Evolutionary conservation across 2,329 filamentous ascomycete species (phyloP).

Genomic region (Cytospora piceae): DNA sequence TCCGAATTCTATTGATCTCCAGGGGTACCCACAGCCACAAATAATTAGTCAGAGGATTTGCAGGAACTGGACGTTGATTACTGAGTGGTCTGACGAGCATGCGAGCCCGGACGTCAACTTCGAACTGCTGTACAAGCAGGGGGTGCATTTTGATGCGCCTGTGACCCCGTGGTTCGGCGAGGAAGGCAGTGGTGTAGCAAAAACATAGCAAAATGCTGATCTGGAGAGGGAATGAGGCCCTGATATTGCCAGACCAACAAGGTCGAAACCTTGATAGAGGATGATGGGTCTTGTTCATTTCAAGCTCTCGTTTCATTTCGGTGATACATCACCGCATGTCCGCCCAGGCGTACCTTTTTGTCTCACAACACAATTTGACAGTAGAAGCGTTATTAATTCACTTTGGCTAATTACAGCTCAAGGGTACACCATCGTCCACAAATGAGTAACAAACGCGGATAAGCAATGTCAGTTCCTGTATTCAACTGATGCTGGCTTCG

Average conservation of each 20-base stretch:
- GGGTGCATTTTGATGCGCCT: background rate
- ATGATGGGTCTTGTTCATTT: background rate
- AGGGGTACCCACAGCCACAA: background rate
- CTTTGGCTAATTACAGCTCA: too few relatives aligned
- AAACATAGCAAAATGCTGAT: background rate
- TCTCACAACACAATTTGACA: too few relatives aligned
- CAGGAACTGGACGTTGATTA: background rate
- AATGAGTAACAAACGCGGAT: too few relatives aligned
- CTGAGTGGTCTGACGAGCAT: constrained; percentile 3
- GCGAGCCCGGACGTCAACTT: background rate
- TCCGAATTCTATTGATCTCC: background rate
- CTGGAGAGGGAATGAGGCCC: background rate
- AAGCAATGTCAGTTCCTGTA: too few relatives aligned
- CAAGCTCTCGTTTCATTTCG: background rate
- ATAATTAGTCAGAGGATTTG: background rate
- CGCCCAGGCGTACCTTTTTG: too few relatives aligned
- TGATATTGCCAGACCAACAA: background rate
- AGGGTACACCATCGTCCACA: too few relatives aligned
- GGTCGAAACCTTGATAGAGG: background rate
- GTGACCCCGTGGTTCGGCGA: background rate
- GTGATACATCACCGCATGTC: too few relatives aligned
- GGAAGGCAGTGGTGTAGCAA: background rate
- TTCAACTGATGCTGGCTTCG: too few relatives aligned
- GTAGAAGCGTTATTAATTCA: too few relatives aligned
- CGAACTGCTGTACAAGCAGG: background rate